These are phyloP conservation scores for Forsythia viridissima DNA, from an alignment of 257 asterid species.

Conservation along the genomic window DNA sequence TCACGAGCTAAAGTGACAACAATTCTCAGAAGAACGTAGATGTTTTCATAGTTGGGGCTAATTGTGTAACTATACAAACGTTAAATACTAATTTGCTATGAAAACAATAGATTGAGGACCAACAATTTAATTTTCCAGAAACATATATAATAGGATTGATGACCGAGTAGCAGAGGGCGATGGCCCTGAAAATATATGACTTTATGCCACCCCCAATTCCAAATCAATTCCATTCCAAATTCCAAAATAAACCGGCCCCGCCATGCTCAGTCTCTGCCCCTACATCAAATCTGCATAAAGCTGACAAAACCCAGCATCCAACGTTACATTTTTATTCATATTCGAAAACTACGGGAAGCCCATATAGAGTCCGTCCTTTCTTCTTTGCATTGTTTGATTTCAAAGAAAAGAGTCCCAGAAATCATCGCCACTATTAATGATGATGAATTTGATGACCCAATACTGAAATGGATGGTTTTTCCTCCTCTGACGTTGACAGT, in stretches of 20 bases:
- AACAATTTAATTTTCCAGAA: neutral
- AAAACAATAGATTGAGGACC: neutral
- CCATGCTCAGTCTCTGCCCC: conserved; percentile 1
- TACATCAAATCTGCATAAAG: conserved; percentile 7
- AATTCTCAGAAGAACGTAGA: neutral
- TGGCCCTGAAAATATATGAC: neutral
- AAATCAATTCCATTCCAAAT: conserved; percentile 20
- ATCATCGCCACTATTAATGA: conserved; percentile 13
- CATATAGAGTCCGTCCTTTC: neutral
- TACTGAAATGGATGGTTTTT: conserved; percentile 38
- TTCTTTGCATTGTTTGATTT: conserved; percentile 6
- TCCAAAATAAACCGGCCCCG: conserved; percentile 26
- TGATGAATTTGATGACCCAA: conserved; percentile 23
- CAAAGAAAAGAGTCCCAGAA: conserved; percentile 7
- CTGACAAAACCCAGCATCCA: neutral
- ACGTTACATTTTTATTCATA: neutral
- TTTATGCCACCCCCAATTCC: neutral
- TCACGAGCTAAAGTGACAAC: too few relatives aligned
- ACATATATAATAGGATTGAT: neutral
- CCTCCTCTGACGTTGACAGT: too few relatives aligned
- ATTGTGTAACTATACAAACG: neutral
- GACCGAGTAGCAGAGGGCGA: neutral
- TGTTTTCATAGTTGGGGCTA: neutral
- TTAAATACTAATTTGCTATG: neutral
- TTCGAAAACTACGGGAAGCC: conserved; percentile 1